Conservation (phyloP, 129 eudicot species). For the Flaveria ramosissima region DNA sequence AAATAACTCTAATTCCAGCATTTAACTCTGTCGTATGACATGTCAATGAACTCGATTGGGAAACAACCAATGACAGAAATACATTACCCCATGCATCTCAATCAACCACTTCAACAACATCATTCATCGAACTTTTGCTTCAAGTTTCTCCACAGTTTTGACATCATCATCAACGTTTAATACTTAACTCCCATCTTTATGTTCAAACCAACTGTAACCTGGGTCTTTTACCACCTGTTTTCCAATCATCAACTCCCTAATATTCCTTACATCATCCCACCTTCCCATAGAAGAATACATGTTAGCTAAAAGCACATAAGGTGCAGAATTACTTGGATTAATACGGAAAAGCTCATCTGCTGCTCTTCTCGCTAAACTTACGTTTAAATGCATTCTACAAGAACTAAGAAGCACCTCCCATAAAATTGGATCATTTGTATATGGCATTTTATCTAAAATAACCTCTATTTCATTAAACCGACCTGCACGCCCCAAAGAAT, state of each 20-base stretch:
- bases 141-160: background rate
- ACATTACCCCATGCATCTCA: background rate
- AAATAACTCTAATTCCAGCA: background rate
- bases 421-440: slow-evolving; percentile 57
- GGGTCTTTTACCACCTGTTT: slow-evolving; percentile 60
- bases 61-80: no score
- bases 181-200: slow-evolving; percentile 34
- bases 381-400: slow-evolving; percentile 72
- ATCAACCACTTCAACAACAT: background rate
- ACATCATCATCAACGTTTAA: background rate
- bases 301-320: slow-evolving; percentile 87
- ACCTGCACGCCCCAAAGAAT: slow-evolving; percentile 81
- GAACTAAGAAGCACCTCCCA: slow-evolving; percentile 91
- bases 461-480: slow-evolving; percentile 74
- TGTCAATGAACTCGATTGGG: no score
- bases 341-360: slow-evolving; percentile 63
- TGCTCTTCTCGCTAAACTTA: slow-evolving; percentile 61
- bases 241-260: slow-evolving; percentile 56
- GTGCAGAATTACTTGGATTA: slow-evolving; percentile 61
- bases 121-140: background rate
- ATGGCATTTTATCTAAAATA: slow-evolving; percentile 53
- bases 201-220: slow-evolving; percentile 75
- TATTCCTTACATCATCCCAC: slow-evolving; percentile 72
- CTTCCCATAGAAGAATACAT: slow-evolving; percentile 75
- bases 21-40: background rate